Base-by-base conservation (phyloP, 768 basidiomycete genomes). In the Termitomyces sp. region DNA sequence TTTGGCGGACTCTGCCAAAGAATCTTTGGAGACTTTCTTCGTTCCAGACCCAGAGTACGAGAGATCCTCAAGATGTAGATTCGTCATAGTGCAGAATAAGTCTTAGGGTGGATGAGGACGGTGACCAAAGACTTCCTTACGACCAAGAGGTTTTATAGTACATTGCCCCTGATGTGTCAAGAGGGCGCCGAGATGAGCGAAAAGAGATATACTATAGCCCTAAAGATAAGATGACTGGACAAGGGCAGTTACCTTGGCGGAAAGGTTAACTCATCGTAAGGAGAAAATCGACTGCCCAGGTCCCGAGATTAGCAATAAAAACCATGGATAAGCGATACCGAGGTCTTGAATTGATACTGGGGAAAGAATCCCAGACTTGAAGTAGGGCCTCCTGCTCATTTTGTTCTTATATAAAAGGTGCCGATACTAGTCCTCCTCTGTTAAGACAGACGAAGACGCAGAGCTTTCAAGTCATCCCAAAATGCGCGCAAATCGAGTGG, bases 251-350 rank as follows among this genome's bases (percentile, higher is more conserved):
- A 54, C 36, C 56, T 52, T 57, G 51, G 53, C 58, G 54, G 40
- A 58, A 63, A 64, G 58, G 56, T 53, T 63, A 55, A 51, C 53
- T 55, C 53, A 49, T 57, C 51, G 54, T 59, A 62, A 59, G 55
- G 9, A 48, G 33, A 56, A 35, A 54, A 43, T 53, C 35, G 53
- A 43, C 40, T n/a, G 36, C 10, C 49, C 56, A 36, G 46, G 26
- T 28, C 30, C 38, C 38, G 22, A 12, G 33, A 51, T 56, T 53
- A 28, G 60, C 35, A 46, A 60, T 26, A 24, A 59, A 58, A 30
- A 26, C 52, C 20, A 51, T 13, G 22, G 38, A 14, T 33, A 35
- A 38, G 49, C 56, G 53, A 24, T 22, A 44, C 28, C 8, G 22
- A 35, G 33, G 20, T 30, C 40, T 9, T 9, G 3, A 8, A 30